Evolutionary conservation across 495 filamentous ascomycete species (phyloP).

Genomic region (Xylaria intraflava): DNA sequence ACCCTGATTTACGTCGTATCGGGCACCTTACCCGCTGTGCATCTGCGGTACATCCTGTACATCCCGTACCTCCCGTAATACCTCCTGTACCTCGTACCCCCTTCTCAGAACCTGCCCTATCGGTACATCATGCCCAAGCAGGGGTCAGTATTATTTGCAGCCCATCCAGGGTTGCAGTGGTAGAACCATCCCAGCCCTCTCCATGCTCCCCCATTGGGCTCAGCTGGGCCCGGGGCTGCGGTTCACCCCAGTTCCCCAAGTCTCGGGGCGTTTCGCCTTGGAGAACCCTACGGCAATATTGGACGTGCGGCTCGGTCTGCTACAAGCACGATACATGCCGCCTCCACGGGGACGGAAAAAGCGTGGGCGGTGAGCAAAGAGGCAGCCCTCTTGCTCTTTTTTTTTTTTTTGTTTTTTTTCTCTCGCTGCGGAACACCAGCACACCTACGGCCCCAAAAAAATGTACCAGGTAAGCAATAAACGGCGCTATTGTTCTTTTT

Average conservation of each 20-base stretch:
- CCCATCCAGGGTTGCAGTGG: constrained; percentile 1
- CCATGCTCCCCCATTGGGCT: constrained; percentile 1
- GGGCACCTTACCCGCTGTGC: constrained; percentile 6
- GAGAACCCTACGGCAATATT: neutral
- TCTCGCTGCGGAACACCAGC: no score
- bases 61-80: neutral
- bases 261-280: constrained; percentile 4
- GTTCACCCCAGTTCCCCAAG: constrained; percentile 9
- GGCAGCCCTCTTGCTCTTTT: no score
- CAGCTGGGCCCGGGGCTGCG: constrained; percentile 2
- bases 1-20: constrained; percentile 2
- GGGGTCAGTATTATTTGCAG: neutral
- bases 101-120: no score
- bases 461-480: constrained; percentile 12
- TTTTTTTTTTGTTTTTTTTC: no score
- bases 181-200: neutral
- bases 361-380: constrained; percentile 7
- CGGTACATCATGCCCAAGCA: no score
- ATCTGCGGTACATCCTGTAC: neutral
- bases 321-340: neutral
- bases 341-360: neutral
- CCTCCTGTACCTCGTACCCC: neutral
- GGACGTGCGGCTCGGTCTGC: constrained; percentile 7
- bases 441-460: no score
- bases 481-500: constrained; percentile 7